Conservation (phyloP, 1,284 basidiomycete species). For the Papiliotrema fonsecae region DNA sequence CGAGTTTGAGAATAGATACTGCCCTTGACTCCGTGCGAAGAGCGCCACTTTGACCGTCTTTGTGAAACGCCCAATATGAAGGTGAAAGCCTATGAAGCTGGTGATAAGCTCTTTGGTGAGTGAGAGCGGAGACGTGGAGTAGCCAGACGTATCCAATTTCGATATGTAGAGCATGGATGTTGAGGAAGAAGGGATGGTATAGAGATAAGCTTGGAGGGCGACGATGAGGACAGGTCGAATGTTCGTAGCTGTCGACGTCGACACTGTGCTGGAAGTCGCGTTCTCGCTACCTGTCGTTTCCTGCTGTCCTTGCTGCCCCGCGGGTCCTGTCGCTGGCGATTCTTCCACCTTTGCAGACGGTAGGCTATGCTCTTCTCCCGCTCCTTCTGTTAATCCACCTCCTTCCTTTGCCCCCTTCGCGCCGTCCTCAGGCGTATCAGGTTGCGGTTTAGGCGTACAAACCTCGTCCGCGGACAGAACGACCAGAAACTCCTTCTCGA, state of each 20-base stretch:
- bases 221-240: conserved; percentile 53
- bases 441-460: neutral
- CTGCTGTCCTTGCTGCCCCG: neutral
- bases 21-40: conserved; percentile 83
- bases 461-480: conserved; percentile 58
- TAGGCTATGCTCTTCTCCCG: neutral
- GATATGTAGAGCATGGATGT: conserved; percentile 81
- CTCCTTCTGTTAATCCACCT: neutral
- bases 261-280: neutral
- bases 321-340: neutral
- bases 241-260: neutral
- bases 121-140: conserved; percentile 56
- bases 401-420: neutral
- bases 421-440: neutral
- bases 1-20: conserved; percentile 95
- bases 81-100: conserved; percentile 65
- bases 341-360: neutral
- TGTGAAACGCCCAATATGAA: conserved; percentile 63
- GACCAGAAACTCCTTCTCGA: conserved; percentile 57
- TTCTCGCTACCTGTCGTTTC: neutral
- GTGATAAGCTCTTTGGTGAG: conserved; percentile 63
- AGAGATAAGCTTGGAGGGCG: conserved; percentile 77
- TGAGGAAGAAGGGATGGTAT: conserved; percentile 54
- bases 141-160: conserved; percentile 91
- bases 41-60: conserved; percentile 71